Conservation (phyloP, 169 alveolate species). For the Neospora caninum region DNA sequence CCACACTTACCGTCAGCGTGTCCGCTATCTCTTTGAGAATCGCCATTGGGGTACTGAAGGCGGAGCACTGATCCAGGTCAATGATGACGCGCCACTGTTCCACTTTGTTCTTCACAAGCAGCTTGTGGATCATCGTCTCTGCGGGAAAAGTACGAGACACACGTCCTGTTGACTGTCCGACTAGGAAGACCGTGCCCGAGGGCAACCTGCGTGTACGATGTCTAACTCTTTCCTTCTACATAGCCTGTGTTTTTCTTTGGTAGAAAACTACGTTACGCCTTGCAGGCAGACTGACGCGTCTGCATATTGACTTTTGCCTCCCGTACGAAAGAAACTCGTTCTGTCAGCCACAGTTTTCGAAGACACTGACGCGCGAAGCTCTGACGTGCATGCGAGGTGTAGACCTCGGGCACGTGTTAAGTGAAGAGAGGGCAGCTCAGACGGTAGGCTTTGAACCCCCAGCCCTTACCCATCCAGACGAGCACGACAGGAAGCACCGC, state of each 20-base stretch:
- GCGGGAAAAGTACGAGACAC: slow-evolving; percentile 27
- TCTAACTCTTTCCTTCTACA: no score
- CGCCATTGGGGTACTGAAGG: slow-evolving; percentile 71
- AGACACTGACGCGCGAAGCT: no score
- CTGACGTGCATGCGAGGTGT: no score
- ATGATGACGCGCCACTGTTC: slow-evolving; percentile 80
- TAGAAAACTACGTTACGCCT: no score
- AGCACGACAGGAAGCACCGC: slow-evolving; percentile 60
- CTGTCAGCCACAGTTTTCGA: no score
- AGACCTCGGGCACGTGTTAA: no score
- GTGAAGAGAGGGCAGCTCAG: no score
- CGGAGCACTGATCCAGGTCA: slow-evolving; percentile 75
- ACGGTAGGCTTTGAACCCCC: no score
- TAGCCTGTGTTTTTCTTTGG: no score
- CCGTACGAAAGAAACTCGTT: no score
- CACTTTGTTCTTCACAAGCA: slow-evolving; percentile 77
- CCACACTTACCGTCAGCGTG: slow-evolving; percentile 63
- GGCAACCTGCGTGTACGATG: slow-evolving; percentile 47
- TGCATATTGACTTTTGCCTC: no score
- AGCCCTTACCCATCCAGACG: slow-evolving; percentile 72
- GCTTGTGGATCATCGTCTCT: slow-evolving; percentile 71
- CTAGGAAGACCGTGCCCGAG: slow-evolving; percentile 36
- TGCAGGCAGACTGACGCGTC: no score
- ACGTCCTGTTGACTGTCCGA: background rate
- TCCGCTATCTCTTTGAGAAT: slow-evolving; percentile 74